A percentile compares a stretch with the other conserved stretches of the same genome.
These are phyloP conservation scores for Tolypocladium ophioglossoides DNA, from an alignment of 2,329 filamentous ascomycete species.

Conservation along the genomic window DNA sequence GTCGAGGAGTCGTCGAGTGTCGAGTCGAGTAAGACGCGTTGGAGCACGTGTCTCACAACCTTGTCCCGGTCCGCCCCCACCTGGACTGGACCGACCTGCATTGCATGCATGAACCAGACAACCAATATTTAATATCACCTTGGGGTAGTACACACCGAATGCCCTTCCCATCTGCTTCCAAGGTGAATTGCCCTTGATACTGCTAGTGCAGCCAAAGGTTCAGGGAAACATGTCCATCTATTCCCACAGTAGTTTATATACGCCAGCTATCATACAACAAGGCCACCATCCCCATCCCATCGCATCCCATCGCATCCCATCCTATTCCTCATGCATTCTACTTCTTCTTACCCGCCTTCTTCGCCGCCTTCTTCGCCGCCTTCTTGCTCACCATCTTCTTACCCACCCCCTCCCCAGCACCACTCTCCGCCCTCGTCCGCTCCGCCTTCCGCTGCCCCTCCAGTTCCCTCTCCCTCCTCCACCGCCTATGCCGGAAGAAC, in stretches of 20 bases:
- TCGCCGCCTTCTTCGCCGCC: conserved; percentile 23
- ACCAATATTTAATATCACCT: too few relatives aligned
- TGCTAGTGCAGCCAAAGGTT: not conserved
- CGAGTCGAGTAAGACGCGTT: not conserved
- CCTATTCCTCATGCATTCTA: conserved; percentile 4
- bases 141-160: too few relatives aligned
- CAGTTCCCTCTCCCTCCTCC: conserved; percentile 30
- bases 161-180: too few relatives aligned
- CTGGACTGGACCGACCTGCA: too few relatives aligned
- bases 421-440: conserved; percentile 20
- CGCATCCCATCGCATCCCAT: too few relatives aligned
- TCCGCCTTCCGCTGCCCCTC: conserved; percentile 29
- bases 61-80: not conserved
- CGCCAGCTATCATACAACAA: not conserved
- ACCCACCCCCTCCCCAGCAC: conserved; percentile 20
- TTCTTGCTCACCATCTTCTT: conserved; percentile 22
- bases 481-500: conserved; percentile 32
- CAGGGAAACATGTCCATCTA: not conserved
- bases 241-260: not conserved
- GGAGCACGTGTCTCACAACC: not conserved
- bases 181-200: too few relatives aligned
- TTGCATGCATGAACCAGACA: too few relatives aligned
- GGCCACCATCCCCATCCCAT: too few relatives aligned
- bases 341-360: conserved; percentile 26
- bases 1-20: too few relatives aligned